Percentiles rank a stretch among this genome's conserved stretches.
Conservation (phyloP, 2,329 filamentous ascomycete genomes). For the Penicillium palitans region DNA sequence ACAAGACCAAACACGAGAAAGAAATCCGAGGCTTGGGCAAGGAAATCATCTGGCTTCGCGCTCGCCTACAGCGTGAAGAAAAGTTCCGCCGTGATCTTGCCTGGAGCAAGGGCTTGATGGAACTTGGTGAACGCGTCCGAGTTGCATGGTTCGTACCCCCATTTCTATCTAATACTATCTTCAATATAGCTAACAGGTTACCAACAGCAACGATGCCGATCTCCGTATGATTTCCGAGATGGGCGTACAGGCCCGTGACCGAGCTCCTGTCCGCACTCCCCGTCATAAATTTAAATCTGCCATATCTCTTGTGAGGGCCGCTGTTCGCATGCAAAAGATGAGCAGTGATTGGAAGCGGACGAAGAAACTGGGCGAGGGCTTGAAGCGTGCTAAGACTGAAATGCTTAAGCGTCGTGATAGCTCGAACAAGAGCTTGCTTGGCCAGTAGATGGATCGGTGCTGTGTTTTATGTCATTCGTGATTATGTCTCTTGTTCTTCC, state of each 20-base stretch:
- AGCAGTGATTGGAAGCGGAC: constrained; percentile 47
- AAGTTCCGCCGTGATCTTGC: constrained; percentile 76
- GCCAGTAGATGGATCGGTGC: constrained; percentile 4
- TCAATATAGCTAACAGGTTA: constrained; percentile 21
- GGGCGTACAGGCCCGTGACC: constrained; percentile 58
- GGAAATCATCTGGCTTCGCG: constrained; percentile 89
- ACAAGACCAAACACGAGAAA: constrained; percentile 54
- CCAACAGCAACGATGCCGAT: constrained; percentile 81
- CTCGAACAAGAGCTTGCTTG: constrained; percentile 26
- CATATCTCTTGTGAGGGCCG: constrained; percentile 45
- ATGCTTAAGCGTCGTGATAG: constrained; percentile 41
- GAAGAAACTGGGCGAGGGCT: constrained; percentile 45
- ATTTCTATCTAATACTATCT: constrained; percentile 5
- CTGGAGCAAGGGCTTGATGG: constrained; percentile 84
- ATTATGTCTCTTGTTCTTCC: constrained; percentile 20
- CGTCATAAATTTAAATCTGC: constrained; percentile 46
- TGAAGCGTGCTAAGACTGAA: constrained; percentile 46
- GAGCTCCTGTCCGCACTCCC: constrained; percentile 34
- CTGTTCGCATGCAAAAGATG: constrained; percentile 49
- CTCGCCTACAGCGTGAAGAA: constrained; percentile 76
- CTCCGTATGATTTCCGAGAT: constrained; percentile 82
- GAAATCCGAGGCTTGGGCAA: constrained; percentile 79
- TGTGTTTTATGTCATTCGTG: constrained; percentile 30
- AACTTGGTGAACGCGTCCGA: constrained; percentile 67
- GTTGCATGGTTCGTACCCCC: constrained; percentile 71